phyloP scores from a whole-genome alignment of 768 basidiomycete species.

The Collybiopsis luxurians region DNA sequence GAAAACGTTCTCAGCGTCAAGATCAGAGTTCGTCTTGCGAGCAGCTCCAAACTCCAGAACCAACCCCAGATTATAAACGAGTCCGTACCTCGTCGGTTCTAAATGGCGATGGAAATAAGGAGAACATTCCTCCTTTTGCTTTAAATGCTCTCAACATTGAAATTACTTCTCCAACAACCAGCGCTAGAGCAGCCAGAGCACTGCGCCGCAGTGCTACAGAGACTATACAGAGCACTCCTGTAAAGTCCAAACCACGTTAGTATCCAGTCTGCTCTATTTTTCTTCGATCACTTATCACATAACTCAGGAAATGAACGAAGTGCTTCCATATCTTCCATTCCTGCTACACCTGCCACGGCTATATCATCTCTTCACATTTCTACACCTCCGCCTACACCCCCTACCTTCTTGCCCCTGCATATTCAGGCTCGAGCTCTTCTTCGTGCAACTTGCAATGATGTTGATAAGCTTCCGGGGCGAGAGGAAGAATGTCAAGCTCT shows the following conservation, averaged over 20 bases:
- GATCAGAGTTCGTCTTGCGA: conserved; percentile 25
- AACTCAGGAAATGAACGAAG: conserved; percentile 4
- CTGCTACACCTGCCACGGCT: conserved; percentile 43
- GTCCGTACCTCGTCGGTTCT: conserved; percentile 43
- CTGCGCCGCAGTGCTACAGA: conserved; percentile 34
- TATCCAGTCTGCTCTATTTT: conserved; percentile 2
- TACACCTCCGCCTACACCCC: conserved; percentile 66
- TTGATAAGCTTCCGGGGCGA: conserved; percentile 63
- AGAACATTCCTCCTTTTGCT: conserved; percentile 69
- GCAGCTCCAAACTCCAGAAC: conserved; percentile 56
- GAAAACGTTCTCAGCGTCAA: conserved; percentile 45
- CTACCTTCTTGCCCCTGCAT: conserved; percentile 45
- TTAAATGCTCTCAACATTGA: conserved; percentile 32
- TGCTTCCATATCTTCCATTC: conserved; percentile 14
- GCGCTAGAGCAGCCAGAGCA: conserved; percentile 36
- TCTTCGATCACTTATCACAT: not conserved
- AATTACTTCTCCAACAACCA: conserved; percentile 24
- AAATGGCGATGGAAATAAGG: conserved; percentile 69
- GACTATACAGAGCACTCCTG: conserved; percentile 31
- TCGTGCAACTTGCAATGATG: conserved; percentile 64
- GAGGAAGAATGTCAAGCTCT: conserved; percentile 59
- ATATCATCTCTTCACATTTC: conserved; percentile 41
- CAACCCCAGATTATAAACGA: conserved; percentile 66
- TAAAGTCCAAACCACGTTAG: conserved; percentile 46
- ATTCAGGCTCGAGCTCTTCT: conserved; percentile 66